A percentile compares a stretch with the other conserved stretches of the same genome.
phyloP scores from a whole-genome alignment of 108 stramenopile genomes.

The Skeletonema costatum region DNA sequence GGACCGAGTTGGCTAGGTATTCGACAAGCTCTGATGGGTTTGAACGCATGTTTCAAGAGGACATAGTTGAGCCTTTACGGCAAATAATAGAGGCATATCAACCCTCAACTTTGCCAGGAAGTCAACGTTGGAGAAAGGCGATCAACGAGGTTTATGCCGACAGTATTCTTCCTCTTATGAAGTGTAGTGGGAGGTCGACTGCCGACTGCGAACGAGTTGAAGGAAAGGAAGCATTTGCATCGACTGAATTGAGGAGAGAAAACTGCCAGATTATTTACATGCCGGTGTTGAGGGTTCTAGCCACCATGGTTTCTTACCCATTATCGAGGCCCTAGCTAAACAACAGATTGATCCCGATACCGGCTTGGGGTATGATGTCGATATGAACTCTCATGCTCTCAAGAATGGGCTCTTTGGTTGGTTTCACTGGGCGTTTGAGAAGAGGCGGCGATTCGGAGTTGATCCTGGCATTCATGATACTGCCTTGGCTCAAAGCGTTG shows the following conservation, averaged over 20 bases:
- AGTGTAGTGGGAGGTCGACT: neutral
- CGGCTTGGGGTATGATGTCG: constrained; percentile 19
- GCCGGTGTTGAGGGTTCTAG: constrained; percentile 35
- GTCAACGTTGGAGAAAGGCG: neutral
- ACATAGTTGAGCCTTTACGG: neutral
- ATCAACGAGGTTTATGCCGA: neutral
- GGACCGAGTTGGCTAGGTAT: neutral
- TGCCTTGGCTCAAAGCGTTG: constrained; percentile 5
- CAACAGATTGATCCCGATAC: constrained; percentile 29
- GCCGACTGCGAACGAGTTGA: neutral
- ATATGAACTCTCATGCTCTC: constrained; percentile 2
- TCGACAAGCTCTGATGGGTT: neutral
- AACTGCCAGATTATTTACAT: constrained; percentile 44
- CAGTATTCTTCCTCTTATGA: neutral
- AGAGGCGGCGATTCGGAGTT: constrained; percentile 2
- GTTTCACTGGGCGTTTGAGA: neutral
- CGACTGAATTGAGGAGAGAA: neutral
- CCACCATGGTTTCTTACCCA: constrained; percentile 36
- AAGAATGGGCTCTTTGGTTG: constrained; percentile 26
- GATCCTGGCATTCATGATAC: constrained; percentile 28
- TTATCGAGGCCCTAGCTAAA: constrained; percentile 23
- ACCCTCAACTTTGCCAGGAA: neutral
- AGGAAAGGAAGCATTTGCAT: neutral
- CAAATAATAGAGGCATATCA: constrained; percentile 5
- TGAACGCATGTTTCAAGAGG: neutral